These are phyloP conservation scores for Acacia concinna DNA, from an alignment of 331 rosid genomes.

Conservation along the genomic window DNA sequence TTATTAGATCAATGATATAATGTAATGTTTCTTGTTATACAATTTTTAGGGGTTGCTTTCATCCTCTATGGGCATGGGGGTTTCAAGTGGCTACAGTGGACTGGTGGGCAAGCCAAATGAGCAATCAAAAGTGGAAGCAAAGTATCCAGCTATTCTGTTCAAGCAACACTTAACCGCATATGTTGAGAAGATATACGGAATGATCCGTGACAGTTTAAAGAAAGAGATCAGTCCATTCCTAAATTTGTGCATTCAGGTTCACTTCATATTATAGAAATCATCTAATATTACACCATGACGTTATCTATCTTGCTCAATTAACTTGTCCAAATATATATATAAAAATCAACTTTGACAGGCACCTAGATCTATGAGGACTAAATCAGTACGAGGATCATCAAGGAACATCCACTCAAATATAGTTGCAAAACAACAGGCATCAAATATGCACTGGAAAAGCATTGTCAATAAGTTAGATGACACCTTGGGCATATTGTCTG, in stretches of 20 bases:
- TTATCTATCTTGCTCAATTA: background rate
- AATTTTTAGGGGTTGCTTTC: slow-evolving; percentile 67
- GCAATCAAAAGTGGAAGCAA: slow-evolving; percentile 79
- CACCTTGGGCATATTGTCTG: slow-evolving; percentile 54
- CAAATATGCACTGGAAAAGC: slow-evolving; percentile 81
- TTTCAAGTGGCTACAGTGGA: slow-evolving; percentile 86
- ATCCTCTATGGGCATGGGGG: slow-evolving; percentile 69
- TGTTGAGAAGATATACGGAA: slow-evolving; percentile 83
- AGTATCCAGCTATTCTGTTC: slow-evolving; percentile 86
- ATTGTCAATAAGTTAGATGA: slow-evolving; percentile 72
- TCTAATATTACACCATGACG: background rate
- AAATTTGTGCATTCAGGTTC: slow-evolving; percentile 83
- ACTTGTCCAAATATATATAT: background rate
- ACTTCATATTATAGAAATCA: slow-evolving; percentile 11
- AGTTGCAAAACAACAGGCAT: slow-evolving; percentile 81
- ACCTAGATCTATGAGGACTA: slow-evolving; percentile 66
- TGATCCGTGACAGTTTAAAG: slow-evolving; percentile 81
- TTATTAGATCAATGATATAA: background rate
- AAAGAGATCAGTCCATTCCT: slow-evolving; percentile 84
- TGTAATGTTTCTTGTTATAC: slow-evolving; percentile 13
- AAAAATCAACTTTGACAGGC: slow-evolving; percentile 54
- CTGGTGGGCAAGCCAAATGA: slow-evolving; percentile 70
- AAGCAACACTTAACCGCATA: slow-evolving; percentile 88
- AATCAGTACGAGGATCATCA: slow-evolving; percentile 75
- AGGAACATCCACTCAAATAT: slow-evolving; percentile 72